These are phyloP conservation scores for Mangifera indica DNA, from an alignment of 345 rosid genomes.

Conservation along the genomic window DNA sequence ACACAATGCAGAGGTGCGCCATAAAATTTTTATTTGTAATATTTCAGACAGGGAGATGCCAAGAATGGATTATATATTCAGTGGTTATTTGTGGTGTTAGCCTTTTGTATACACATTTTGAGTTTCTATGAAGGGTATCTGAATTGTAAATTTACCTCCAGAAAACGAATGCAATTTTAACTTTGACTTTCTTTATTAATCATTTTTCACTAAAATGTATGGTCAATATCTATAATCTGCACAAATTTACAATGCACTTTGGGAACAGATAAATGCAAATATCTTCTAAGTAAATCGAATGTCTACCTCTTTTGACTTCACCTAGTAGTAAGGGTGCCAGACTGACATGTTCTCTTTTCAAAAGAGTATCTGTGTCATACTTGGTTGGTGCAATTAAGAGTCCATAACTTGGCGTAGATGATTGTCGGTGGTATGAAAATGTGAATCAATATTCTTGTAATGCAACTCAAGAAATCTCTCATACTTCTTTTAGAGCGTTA, in stretches of 20 bases:
- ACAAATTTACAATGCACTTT: neutral
- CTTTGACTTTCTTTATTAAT: neutral
- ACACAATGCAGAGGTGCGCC: slow-evolving; percentile 79
- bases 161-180: neutral
- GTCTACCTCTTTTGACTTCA: neutral
- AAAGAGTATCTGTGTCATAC: neutral
- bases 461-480: neutral
- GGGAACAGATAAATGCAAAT: neutral
- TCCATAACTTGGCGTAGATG: neutral
- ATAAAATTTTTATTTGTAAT: slow-evolving; percentile 3
- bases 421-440: neutral
- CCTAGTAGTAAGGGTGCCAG: neutral
- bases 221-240: neutral
- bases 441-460: neutral
- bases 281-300: neutral
- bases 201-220: neutral
- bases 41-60: neutral
- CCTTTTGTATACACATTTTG: neutral
- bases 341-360: neutral
- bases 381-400: neutral
- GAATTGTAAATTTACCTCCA: neutral
- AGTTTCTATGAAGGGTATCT: neutral
- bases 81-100: neutral
- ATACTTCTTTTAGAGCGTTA: neutral
- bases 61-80: slow-evolving; percentile 6